Percentiles rank a stretch among this genome's conserved stretches.
Evolutionary conservation across 805 yeast species (phyloP).

Genomic region (Vanderwaltozyma tropicalis): DNA sequence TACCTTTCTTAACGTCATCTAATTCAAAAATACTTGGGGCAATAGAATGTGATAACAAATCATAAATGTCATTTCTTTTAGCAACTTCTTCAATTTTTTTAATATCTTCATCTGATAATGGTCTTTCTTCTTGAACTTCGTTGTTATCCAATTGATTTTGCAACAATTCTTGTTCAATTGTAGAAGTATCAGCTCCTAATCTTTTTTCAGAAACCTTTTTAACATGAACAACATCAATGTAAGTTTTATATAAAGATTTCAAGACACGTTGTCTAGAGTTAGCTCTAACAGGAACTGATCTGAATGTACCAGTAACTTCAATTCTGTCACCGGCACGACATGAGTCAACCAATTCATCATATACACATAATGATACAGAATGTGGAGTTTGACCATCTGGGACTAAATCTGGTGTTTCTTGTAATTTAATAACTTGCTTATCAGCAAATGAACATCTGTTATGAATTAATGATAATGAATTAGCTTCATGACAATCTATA

Average conservation of each 20-base stretch:
- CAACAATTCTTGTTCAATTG: slow-evolving; percentile 34
- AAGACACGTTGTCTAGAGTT: slow-evolving; percentile 77
- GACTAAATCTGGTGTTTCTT: slow-evolving; percentile 91
- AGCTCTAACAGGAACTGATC: slow-evolving; percentile 84
- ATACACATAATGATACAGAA: slow-evolving; percentile 84
- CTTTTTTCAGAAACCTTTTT: slow-evolving; percentile 76
- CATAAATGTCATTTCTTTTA: slow-evolving; percentile 69
- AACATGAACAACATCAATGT: slow-evolving; percentile 87
- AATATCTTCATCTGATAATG: slow-evolving; percentile 59
- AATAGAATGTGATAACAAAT: slow-evolving; percentile 73
- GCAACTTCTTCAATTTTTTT: slow-evolving; percentile 51
- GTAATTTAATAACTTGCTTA: slow-evolving; percentile 86
- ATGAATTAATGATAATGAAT: slow-evolving; percentile 85
- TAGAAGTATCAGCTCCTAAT: slow-evolving; percentile 68
- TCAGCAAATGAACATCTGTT: slow-evolving; percentile 90
- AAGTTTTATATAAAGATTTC: slow-evolving; percentile 80
- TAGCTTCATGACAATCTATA: slow-evolving; percentile 65
- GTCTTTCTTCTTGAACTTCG: slow-evolving; percentile 66
- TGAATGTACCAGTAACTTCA: slow-evolving; percentile 89
- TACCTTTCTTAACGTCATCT: slow-evolving; percentile 95
- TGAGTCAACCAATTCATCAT: slow-evolving; percentile 90
- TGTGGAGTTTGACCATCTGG: slow-evolving; percentile 99
- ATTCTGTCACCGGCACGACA: slow-evolving; percentile 95
- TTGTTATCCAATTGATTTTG: slow-evolving; percentile 44
- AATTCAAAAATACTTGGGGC: slow-evolving; percentile 97